Percentiles rank a stretch among this genome's conserved stretches.
Conservation (phyloP, 1,139 yeast genomes). For the Suhomyces ambrosiae region DNA sequence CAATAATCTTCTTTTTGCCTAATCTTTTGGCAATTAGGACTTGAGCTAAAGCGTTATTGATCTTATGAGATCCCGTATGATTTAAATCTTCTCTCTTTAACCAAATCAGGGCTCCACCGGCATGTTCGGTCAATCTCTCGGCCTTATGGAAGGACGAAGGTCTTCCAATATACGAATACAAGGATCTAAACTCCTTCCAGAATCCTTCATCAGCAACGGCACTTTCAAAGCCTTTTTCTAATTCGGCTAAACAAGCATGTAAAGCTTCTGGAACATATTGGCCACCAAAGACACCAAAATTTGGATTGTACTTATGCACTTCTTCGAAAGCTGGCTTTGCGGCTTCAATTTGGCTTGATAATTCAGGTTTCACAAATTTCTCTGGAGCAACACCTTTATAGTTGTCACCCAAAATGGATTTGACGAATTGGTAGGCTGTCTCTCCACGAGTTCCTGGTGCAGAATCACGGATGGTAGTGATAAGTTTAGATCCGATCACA, state of each 20-base stretch:
- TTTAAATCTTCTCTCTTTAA: conserved; percentile 96
- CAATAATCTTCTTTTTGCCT: conserved; percentile 88
- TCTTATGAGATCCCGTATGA: conserved; percentile 98
- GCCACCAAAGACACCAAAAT: conserved; percentile 96
- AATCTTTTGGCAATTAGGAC: conserved; percentile 87
- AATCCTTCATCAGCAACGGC: conserved; percentile 87
- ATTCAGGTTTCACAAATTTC: conserved; percentile 28
- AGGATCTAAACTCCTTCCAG: conserved; percentile 87
- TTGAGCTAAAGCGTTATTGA: conserved; percentile 95
- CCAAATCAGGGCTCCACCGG: conserved; percentile 98
- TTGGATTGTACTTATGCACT: conserved; percentile 59
- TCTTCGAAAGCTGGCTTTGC: conserved; percentile 53
- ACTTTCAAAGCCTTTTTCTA: conserved; percentile 82
- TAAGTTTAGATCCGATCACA: conserved; percentile 88
- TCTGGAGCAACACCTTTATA: conserved; percentile 38
- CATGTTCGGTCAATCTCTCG: conserved; percentile 82
- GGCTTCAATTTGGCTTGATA: conserved; percentile 25
- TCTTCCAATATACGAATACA: conserved; percentile 89
- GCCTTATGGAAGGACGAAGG: conserved; percentile 93
- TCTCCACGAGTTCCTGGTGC: conserved; percentile 60
- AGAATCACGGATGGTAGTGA: conserved; percentile 67
- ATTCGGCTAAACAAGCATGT: conserved; percentile 85
- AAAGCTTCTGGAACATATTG: conserved; percentile 97
- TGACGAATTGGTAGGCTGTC: conserved; percentile 66
- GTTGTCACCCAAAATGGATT: conserved; percentile 68